Percentiles rank a stretch among this genome's conserved stretches.
phyloP scores from a whole-genome alignment of 2,329 filamentous ascomycete species.

The Celoporthe dispersa region DNA sequence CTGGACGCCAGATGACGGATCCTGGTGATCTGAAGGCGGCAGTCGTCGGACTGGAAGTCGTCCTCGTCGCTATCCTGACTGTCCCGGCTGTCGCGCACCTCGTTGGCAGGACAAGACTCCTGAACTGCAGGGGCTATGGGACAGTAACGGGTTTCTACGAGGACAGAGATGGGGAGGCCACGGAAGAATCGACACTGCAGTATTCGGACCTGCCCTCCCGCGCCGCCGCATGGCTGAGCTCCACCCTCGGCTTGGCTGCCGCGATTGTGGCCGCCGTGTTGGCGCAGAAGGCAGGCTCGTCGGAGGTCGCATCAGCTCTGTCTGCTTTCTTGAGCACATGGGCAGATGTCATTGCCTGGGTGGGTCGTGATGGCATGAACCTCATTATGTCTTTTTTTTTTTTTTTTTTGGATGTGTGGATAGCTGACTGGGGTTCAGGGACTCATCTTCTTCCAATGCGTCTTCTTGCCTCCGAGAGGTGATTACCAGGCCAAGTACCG shows the following conservation, averaged over 20 bases:
- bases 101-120: conserved; percentile 22
- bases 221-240: conserved; percentile 34
- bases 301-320: background rate
- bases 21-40: conserved; percentile 22
- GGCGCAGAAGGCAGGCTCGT: conserved; percentile 1
- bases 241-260: conserved; percentile 35
- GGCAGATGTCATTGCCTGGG: conserved; percentile 35
- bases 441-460: conserved; percentile 37
- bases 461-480: conserved; percentile 35
- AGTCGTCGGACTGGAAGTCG: conserved; percentile 23
- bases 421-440: conserved; percentile 29
- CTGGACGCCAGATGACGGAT: conserved; percentile 20
- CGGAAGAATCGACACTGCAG: conserved; percentile 38
- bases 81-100: conserved; percentile 32
- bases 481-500: conserved; percentile 37
- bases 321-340: conserved; percentile 22
- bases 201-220: conserved; percentile 38
- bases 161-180: conserved; percentile 40
- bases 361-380: conserved; percentile 20
- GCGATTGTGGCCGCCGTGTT: conserved; percentile 35
- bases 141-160: conserved; percentile 36
- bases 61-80: conserved; percentile 29
- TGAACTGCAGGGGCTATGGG: conserved; percentile 31
- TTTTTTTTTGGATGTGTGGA: background rate
- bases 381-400: too few species aligned